Percentiles rank a stretch among this genome's conserved stretches.
Conservation (phyloP, 306 rosid genomes). For the Morella rubra region DNA sequence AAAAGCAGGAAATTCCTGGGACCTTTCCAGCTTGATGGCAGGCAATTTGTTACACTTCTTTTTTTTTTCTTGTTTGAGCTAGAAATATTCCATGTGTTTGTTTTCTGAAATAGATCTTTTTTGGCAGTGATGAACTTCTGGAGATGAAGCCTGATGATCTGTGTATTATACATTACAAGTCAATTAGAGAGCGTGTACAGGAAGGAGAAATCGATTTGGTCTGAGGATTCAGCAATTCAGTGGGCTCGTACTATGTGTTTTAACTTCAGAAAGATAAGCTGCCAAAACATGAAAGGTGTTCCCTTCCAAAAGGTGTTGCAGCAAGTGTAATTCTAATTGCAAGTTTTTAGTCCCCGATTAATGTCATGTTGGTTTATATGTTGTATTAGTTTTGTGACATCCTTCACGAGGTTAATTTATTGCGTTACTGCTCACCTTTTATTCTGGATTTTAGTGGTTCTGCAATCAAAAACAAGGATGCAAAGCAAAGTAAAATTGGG, state of each 20-base stretch:
- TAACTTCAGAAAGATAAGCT: background rate
- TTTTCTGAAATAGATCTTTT: slow-evolving; percentile 9
- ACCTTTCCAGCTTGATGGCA: slow-evolving; percentile 81
- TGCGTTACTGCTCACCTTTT: background rate
- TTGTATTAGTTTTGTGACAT: background rate
- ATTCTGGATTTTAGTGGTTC: background rate
- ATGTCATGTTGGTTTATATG: background rate
- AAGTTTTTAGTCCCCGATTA: background rate
- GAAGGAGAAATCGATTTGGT: slow-evolving; percentile 68
- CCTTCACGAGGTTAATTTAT: background rate
- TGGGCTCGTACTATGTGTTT: background rate
- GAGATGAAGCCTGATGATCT: slow-evolving; percentile 60
- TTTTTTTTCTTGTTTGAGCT: slow-evolving; percentile 8
- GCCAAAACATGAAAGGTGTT: background rate
- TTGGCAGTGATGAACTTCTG: slow-evolving; percentile 48
- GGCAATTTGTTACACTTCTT: slow-evolving; percentile 47
- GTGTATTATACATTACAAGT: slow-evolving; percentile 82
- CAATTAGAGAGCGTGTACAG: slow-evolving; percentile 76
- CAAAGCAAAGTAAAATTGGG: too few relatives aligned
- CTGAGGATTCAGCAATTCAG: slow-evolving; percentile 2
- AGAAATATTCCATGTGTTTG: background rate
- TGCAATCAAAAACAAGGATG: too few relatives aligned
- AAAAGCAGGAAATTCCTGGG: slow-evolving; percentile 76
- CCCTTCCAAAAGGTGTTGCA: background rate
- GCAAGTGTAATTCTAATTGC: background rate